Percentiles rank a stretch among this genome's conserved stretches.
These are phyloP conservation scores for Yamagishiella unicocca DNA, from an alignment of 139 green algal species.

Conservation along the genomic window DNA sequence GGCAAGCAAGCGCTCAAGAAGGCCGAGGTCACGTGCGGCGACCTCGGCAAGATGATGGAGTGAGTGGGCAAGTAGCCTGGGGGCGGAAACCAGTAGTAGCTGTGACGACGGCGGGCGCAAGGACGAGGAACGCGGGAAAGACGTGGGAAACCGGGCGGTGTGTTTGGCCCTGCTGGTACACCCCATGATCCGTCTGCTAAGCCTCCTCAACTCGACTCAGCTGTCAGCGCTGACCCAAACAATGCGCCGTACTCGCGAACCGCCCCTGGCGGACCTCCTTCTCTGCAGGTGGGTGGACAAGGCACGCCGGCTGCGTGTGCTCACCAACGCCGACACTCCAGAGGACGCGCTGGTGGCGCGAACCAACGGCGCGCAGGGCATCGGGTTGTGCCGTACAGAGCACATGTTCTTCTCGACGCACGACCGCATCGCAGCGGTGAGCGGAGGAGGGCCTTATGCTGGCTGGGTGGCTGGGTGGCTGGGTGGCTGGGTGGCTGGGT, in stretches of 20 bases:
- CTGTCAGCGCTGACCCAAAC: no score
- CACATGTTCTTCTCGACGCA: constrained; percentile 94
- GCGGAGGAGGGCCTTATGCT: not conserved
- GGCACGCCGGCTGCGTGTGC: constrained; percentile 71
- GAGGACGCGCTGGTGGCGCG: constrained; percentile 74
- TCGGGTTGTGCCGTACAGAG: constrained; percentile 91
- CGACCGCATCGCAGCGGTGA: constrained; percentile 82
- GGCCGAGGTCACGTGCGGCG: constrained; percentile 62
- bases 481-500: no score
- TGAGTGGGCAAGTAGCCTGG: not conserved
- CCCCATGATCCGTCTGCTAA: no score
- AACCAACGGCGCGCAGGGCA: constrained; percentile 88
- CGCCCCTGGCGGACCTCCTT: no score
- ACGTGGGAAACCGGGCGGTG: no score
- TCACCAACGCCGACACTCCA: constrained; percentile 90
- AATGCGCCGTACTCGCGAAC: no score
- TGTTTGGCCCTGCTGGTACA: no score
- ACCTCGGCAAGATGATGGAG: constrained; percentile 82
- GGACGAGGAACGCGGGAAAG: no score
- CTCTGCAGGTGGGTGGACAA: constrained; percentile 82
- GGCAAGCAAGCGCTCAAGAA: constrained; percentile 72
- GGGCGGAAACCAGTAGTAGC: not conserved
- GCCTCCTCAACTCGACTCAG: no score
- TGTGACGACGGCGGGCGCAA: no score
- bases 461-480: no score